phyloP scores from a whole-genome alignment of 2,329 filamentous ascomycete genomes.

The Pseudogymnoascus sp. region DNA sequence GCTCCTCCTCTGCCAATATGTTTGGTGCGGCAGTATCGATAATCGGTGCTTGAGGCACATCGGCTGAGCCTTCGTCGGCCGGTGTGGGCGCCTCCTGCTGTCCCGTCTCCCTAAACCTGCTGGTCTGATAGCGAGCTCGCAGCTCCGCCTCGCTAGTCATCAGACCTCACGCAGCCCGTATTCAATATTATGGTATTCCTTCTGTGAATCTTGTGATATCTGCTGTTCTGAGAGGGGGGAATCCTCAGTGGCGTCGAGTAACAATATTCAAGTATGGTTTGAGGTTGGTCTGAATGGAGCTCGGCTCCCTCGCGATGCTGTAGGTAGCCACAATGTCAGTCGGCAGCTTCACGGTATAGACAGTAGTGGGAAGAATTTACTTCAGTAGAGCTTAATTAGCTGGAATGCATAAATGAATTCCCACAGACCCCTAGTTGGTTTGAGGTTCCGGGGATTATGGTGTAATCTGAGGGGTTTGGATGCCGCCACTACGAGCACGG shows the following conservation, averaged over 20 bases:
- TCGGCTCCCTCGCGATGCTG: background rate
- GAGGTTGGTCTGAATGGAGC: background rate
- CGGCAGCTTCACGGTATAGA: background rate
- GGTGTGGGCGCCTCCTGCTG: background rate
- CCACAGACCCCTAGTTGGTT: background rate
- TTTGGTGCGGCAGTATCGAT: background rate
- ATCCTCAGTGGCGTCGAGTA: background rate
- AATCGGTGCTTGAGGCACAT: background rate
- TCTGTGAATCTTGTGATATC: background rate
- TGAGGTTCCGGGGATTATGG: background rate
- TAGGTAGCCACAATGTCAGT: background rate
- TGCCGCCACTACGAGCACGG: background rate
- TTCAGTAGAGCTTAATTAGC: background rate
- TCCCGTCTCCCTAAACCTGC: background rate
- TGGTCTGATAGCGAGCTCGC: slow-evolving; percentile 6
- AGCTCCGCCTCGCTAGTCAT: slow-evolving; percentile 9
- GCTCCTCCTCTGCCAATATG: background rate
- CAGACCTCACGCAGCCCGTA: background rate
- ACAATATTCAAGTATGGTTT: background rate
- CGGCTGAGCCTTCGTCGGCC: background rate
- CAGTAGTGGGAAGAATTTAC: background rate
- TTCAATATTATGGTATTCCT: background rate
- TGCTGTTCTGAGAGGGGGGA: background rate
- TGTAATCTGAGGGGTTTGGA: background rate
- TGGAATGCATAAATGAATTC: background rate